Evolutionary conservation across 1,139 yeast genomes (phyloP).

Genomic region (Candida mesenterica): DNA sequence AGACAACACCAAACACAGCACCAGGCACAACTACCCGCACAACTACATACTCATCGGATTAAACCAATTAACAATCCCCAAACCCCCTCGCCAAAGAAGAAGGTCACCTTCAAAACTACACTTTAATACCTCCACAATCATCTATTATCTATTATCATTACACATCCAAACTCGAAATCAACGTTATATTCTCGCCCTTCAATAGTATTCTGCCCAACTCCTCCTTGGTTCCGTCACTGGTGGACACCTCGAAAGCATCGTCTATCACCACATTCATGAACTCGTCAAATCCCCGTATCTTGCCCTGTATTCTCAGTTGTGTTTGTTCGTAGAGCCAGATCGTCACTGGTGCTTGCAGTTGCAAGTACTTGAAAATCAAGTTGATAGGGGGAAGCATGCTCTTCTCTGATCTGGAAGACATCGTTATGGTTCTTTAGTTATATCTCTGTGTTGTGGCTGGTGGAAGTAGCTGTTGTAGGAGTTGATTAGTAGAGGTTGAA

Average conservation of each 20-base stretch:
- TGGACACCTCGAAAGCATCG: slow-evolving; percentile 72
- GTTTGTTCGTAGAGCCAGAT: slow-evolving; percentile 91
- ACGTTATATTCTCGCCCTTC: slow-evolving; percentile 92
- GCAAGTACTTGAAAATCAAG: slow-evolving; percentile 81
- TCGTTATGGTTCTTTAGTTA: slow-evolving; percentile 2
- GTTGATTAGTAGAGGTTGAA: too few species aligned
- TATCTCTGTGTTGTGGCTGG: background rate
- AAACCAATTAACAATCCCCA: too few species aligned
- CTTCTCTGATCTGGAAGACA: slow-evolving; percentile 22
- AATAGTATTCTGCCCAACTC: slow-evolving; percentile 59
- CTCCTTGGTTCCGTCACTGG: slow-evolving; percentile 39
- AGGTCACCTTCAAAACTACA: slow-evolving; percentile 1
- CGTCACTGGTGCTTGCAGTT: slow-evolving; percentile 74
- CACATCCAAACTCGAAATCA: slow-evolving; percentile 60
- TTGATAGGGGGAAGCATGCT: slow-evolving; percentile 85
- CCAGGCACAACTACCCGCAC: too few species aligned
- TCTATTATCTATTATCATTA: slow-evolving; percentile 11
- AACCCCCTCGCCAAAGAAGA: background rate
- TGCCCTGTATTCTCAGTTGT: slow-evolving; percentile 75
- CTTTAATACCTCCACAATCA: background rate
- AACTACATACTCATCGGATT: too few species aligned
- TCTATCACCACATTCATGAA: slow-evolving; percentile 96
- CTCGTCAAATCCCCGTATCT: slow-evolving; percentile 90
- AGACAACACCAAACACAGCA: too few species aligned
- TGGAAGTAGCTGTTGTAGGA: background rate